phyloP scores from a whole-genome alignment of 805 yeast species.

The Lipomyces spencermartinsiae region DNA sequence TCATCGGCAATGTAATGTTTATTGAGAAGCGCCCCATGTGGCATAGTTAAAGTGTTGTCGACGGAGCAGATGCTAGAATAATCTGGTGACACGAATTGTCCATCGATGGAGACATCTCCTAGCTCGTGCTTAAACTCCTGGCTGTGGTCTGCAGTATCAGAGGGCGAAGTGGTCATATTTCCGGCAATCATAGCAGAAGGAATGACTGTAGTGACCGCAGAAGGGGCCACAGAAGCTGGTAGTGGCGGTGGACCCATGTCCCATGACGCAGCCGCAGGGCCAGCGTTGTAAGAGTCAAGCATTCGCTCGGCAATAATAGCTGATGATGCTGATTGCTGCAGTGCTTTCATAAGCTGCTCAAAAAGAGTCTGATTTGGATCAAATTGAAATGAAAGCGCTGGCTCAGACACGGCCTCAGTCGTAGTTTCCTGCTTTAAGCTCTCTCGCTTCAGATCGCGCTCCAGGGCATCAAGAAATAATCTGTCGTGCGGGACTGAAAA shows the following conservation, averaged over 20 bases:
- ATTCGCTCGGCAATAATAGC: conserved; percentile 33
- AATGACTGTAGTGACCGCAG: conserved; percentile 16
- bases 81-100: conserved; percentile 4
- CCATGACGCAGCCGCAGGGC: conserved; percentile 25
- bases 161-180: neutral
- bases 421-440: conserved; percentile 63
- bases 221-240: conserved; percentile 18
- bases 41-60: neutral
- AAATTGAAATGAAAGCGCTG: conserved; percentile 77
- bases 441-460: conserved; percentile 87
- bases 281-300: conserved; percentile 37
- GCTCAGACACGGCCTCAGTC: conserved; percentile 74
- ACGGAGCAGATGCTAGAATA: conserved; percentile 2
- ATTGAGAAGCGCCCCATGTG: conserved; percentile 5
- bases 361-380: conserved; percentile 52
- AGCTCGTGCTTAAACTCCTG: conserved; percentile 4
- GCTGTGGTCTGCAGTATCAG: neutral
- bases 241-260: conserved; percentile 26
- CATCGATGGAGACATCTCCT: neutral
- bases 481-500: conserved; percentile 93
- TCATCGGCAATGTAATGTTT: conserved; percentile 9
- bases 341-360: conserved; percentile 46
- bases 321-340: conserved; percentile 35
- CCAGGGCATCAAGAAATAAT: conserved; percentile 89
- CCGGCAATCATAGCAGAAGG: neutral